Evolutionary conservation across 257 asterid genomes (phyloP).

Genomic region (Osmanthus fragrans): DNA sequence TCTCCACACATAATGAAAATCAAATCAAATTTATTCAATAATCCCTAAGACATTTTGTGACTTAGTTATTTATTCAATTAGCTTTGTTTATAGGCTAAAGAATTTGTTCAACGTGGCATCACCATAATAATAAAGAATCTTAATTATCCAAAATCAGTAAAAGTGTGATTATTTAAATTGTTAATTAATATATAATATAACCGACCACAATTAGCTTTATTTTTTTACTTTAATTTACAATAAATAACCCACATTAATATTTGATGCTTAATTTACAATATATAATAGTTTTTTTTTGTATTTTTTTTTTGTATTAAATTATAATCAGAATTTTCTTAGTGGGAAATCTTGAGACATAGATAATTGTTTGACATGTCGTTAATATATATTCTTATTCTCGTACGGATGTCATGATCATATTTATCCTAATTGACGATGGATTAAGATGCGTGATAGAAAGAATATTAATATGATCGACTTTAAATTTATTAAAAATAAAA

Average conservation of each 20-base stretch:
- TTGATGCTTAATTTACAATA: background rate
- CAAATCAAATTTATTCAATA: background rate
- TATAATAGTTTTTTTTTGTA: background rate
- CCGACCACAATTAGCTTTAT: background rate
- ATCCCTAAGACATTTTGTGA: no score
- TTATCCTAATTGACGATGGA: no score
- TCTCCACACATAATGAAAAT: constrained; percentile 23
- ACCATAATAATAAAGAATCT: background rate
- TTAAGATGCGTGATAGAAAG: background rate
- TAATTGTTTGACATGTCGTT: background rate
- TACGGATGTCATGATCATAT: no score
- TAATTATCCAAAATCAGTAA: background rate
- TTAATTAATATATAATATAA: background rate
- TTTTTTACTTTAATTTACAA: background rate
- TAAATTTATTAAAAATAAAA: no score
- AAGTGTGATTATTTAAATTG: background rate
- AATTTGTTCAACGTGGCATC: constrained; percentile 31
- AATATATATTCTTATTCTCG: background rate
- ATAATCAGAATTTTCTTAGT: background rate
- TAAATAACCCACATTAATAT: background rate
- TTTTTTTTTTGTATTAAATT: background rate
- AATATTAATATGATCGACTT: background rate
- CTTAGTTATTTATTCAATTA: constrained; percentile 15
- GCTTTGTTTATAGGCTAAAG: constrained; percentile 19
- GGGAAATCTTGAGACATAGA: background rate